Evolutionary conservation across 169 alveolate species (phyloP).

Genomic region (Plasmodium malariae): DNA sequence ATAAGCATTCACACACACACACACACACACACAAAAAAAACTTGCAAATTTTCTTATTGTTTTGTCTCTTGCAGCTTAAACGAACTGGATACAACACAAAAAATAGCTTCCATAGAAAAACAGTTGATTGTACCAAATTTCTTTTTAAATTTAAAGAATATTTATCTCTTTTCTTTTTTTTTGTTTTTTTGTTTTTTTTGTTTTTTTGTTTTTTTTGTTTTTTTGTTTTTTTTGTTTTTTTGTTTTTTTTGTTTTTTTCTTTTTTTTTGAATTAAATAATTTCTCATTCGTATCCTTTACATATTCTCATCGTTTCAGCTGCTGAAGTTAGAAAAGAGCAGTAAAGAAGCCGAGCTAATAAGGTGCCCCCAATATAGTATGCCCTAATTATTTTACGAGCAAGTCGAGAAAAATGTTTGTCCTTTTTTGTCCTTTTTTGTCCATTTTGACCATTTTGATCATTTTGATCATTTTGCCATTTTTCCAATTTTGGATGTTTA

Average conservation of each 20-base stretch:
- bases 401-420: background rate
- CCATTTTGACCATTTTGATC: too few relatives aligned
- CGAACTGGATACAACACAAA: constrained; percentile 3
- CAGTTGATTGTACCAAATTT: constrained; percentile 56
- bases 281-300: too few relatives aligned
- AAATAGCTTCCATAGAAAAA: constrained; percentile 43
- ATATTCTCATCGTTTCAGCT: constrained; percentile 16
- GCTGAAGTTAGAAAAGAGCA: constrained; percentile 28
- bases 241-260: background rate
- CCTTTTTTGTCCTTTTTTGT: background rate
- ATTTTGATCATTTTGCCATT: too few relatives aligned
- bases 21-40: too few relatives aligned
- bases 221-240: background rate
- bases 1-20: too few relatives aligned
- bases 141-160: too few relatives aligned
- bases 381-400: background rate
- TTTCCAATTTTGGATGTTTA: too few relatives aligned
- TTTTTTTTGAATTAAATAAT: too few relatives aligned
- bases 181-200: background rate
- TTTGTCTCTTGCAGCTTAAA: background rate
- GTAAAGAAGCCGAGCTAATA: constrained; percentile 38
- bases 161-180: too few relatives aligned
- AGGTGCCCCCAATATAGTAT: constrained; percentile 50
- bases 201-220: background rate
- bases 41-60: too few relatives aligned